Evolutionary conservation across 768 basidiomycete species (phyloP).

Genomic region (Auriscalpium vulgare): DNA sequence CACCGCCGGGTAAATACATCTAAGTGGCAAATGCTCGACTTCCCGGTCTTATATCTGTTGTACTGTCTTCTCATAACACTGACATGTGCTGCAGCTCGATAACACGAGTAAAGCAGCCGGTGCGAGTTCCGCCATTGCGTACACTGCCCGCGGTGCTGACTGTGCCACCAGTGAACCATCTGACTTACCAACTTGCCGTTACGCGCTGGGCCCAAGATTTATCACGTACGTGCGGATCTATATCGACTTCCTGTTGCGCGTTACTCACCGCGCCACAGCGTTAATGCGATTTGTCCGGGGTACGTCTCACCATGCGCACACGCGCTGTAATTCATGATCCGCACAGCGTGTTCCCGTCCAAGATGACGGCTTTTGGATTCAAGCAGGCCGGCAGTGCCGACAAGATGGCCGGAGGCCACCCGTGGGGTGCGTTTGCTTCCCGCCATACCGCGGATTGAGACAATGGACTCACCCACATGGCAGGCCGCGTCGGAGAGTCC

Average conservation of each 20-base stretch:
- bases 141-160: not conserved
- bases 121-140: not conserved
- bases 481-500: constrained; percentile 59
- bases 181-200: constrained; percentile 63
- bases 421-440: constrained; percentile 41
- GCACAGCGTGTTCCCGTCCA: constrained; percentile 65
- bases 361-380: constrained; percentile 75
- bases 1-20: constrained; percentile 36
- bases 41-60: not conserved
- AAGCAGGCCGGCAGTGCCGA: constrained; percentile 42
- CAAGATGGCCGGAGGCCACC: constrained; percentile 44
- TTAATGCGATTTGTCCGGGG: constrained; percentile 84
- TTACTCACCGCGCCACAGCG: constrained; percentile 31
- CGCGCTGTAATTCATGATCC: not conserved
- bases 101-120: constrained; percentile 75
- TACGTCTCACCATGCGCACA: constrained; percentile 21
- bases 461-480: constrained; percentile 1
- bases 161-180: constrained; percentile 49
- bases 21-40: too few species aligned
- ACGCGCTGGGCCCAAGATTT: constrained; percentile 48
- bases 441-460: not conserved
- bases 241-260: not conserved
- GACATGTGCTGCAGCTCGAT: constrained; percentile 33
- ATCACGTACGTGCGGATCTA: constrained; percentile 50
- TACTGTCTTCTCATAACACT: not conserved